Percentiles rank a stretch among this genome's conserved stretches.
Evolutionary conservation across 345 rosid genomes (phyloP).

Genomic region (Nasturtium officinale): DNA sequence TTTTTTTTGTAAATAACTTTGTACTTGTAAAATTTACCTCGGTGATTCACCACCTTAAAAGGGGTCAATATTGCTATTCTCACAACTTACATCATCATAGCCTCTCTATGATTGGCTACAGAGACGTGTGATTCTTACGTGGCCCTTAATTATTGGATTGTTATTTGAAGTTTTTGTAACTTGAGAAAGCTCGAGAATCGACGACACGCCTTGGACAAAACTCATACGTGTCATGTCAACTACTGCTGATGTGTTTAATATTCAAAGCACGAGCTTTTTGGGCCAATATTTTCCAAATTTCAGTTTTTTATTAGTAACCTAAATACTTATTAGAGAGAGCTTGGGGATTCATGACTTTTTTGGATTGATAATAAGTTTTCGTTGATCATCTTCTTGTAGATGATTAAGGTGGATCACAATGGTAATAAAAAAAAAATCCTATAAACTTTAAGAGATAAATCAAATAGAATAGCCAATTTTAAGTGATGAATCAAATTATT

Average conservation of each 20-base stretch:
- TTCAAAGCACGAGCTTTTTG: background rate
- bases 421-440: no score
- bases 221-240: slow-evolving; percentile 28
- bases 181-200: background rate
- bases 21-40: background rate
- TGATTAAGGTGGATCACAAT: no score
- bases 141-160: background rate
- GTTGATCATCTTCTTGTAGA: no score
- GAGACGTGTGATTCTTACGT: slow-evolving; percentile 26
- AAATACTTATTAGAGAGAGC: background rate
- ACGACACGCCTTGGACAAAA: background rate
- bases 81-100: background rate
- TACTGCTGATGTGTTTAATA: background rate
- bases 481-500: no score
- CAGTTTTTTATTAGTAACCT: background rate
- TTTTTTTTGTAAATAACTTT: background rate
- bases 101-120: slow-evolving; percentile 5
- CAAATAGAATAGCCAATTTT: no score
- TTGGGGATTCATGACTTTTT: no score
- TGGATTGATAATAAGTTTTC: no score
- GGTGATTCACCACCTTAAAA: slow-evolving; percentile 10
- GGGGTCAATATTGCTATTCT: slow-evolving; percentile 19
- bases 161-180: background rate
- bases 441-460: no score
- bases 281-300: background rate